Conservation (phyloP, 345 rosid genomes). For the Salix brachista region DNA sequence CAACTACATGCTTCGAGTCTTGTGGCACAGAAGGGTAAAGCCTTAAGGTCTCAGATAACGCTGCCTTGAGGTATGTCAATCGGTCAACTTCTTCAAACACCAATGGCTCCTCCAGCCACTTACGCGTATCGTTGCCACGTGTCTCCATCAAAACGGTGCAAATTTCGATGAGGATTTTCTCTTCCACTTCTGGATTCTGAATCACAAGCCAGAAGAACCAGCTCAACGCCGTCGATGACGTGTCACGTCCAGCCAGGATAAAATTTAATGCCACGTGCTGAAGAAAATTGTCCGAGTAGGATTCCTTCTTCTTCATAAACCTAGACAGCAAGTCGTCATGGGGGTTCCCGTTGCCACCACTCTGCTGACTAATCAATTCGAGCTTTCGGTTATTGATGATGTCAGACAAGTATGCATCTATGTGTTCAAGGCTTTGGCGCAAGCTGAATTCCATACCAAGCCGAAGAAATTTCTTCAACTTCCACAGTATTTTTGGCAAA, state of each 20-base stretch:
- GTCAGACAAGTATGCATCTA: slow-evolving; percentile 33
- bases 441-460: slow-evolving; percentile 40
- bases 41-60: slow-evolving; percentile 48
- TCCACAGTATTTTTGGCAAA: slow-evolving; percentile 37
- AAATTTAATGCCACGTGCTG: slow-evolving; percentile 45
- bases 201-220: slow-evolving; percentile 45
- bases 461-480: slow-evolving; percentile 34
- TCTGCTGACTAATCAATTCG: slow-evolving; percentile 28
- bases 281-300: slow-evolving; percentile 43
- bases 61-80: slow-evolving; percentile 37
- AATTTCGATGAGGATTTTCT: slow-evolving; percentile 34
- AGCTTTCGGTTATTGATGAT: slow-evolving; percentile 37
- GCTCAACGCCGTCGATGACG: slow-evolving; percentile 43
- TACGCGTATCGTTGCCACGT: slow-evolving; percentile 31
- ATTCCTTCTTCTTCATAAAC: slow-evolving; percentile 42
- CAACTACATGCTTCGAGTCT: slow-evolving; percentile 44
- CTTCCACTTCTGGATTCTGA: slow-evolving; percentile 31
- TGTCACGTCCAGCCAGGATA: slow-evolving; percentile 50
- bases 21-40: slow-evolving; percentile 47
- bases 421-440: slow-evolving; percentile 28
- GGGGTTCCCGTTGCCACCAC: neutral
- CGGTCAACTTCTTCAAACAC: slow-evolving; percentile 45
- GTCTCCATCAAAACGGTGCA: slow-evolving; percentile 36
- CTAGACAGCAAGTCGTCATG: slow-evolving; percentile 43
- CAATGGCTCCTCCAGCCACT: slow-evolving; percentile 45